Percentiles rank a stretch among this genome's conserved stretches.
These are phyloP conservation scores for Penicillium sp. DNA, from an alignment of 2,329 filamentous ascomycete genomes.

Conservation along the genomic window DNA sequence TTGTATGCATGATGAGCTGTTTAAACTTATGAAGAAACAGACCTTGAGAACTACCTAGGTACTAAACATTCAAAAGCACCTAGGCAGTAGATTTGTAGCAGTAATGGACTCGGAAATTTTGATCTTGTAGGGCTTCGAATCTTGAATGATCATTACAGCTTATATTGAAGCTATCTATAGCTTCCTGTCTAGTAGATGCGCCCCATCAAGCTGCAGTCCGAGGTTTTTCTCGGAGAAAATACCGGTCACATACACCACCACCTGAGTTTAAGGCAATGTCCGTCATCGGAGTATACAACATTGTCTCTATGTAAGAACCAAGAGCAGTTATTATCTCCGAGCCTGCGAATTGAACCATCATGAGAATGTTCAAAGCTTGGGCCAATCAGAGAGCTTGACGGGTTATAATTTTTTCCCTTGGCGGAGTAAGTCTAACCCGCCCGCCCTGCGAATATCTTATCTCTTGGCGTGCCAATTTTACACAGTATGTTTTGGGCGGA, in stretches of 20 bases:
- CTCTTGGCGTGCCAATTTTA: neutral
- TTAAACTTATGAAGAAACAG: too few relatives aligned
- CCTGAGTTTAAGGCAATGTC: neutral
- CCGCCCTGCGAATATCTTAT: neutral
- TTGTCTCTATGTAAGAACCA: neutral
- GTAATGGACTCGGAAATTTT: too few relatives aligned
- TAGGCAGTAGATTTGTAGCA: too few relatives aligned
- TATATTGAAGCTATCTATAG: too few relatives aligned
- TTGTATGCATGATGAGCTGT: neutral
- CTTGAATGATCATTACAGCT: too few relatives aligned
- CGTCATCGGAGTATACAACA: neutral
- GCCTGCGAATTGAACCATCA: too few relatives aligned
- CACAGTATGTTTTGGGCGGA: neutral
- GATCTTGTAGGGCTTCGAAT: too few relatives aligned
- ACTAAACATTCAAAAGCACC: too few relatives aligned
- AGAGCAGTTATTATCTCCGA: neutral
- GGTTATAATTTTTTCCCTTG: constrained; percentile 21
- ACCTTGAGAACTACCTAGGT: too few relatives aligned
- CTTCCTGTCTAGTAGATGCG: neutral
- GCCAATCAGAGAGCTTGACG: constrained; percentile 11
- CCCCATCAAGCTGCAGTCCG: neutral
- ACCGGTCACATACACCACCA: neutral
- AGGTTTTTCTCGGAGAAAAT: neutral
- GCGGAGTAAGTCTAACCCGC: constrained; percentile 18
- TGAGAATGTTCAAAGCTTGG: neutral